These are phyloP conservation scores for Monosporozyma unispora DNA, from an alignment of 805 yeast species.

Conservation along the genomic window DNA sequence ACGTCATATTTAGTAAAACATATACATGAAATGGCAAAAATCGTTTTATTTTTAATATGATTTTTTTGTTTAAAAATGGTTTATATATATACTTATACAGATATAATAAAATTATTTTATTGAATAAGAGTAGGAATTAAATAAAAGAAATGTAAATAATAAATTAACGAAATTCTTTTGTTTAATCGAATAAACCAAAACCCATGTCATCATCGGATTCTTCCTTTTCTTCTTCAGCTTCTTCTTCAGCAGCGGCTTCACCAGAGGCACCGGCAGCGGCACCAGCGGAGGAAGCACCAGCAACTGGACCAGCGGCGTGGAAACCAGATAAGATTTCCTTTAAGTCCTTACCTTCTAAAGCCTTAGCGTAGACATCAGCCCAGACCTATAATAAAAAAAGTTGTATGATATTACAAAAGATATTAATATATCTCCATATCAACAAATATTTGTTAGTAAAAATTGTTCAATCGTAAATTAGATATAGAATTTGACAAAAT, in stretches of 20 bases:
- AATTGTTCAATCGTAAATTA: neutral
- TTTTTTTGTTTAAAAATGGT: neutral
- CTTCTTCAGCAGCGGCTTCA: slow-evolving; percentile 51
- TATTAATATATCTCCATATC: neutral
- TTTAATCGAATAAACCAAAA: slow-evolving; percentile 84
- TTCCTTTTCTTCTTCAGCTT: slow-evolving; percentile 58
- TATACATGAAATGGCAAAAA: neutral
- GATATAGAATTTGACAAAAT: neutral
- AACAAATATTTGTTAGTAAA: neutral
- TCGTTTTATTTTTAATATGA: neutral
- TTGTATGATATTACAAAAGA: neutral
- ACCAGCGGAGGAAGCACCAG: slow-evolving; percentile 36
- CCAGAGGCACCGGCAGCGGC: slow-evolving; percentile 40
- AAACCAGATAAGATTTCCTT: slow-evolving; percentile 58
- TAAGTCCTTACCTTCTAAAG: slow-evolving; percentile 74
- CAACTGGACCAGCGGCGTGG: slow-evolving; percentile 37
- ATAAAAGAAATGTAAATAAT: neutral
- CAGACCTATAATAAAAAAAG: slow-evolving; percentile 37
- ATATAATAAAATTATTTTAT: neutral
- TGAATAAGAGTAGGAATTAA: neutral
- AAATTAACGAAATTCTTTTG: slow-evolving; percentile 9
- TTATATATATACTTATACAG: slow-evolving; percentile 1
- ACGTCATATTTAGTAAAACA: neutral
- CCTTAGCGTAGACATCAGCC: slow-evolving; percentile 77
- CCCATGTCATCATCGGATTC: slow-evolving; percentile 86